Base-by-base conservation (phyloP, 164 flowering plant genomes). In the Annona squamosa region DNA sequence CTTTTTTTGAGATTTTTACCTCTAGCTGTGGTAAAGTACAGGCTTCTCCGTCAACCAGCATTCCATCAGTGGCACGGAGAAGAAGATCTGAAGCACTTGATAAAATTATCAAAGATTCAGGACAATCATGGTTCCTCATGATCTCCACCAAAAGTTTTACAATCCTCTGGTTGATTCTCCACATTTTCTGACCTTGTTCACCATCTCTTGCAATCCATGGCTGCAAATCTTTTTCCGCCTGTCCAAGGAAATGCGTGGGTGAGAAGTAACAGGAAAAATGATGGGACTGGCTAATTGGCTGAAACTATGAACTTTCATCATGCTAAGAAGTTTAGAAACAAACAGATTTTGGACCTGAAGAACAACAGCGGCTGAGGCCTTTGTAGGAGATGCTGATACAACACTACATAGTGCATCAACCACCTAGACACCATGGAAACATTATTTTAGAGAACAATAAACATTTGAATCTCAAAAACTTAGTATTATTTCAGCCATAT, bases 1-100 rank as follows among this genome's bases (percentile, higher is more conserved):
- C 17, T 16, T 4, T 17, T 44, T 3, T 48, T 7, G 64, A 62
- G 48, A 72, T 47, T 41, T 62, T 69, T 81, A 94, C 99, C 99
- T 94, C 98, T 72, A 94, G 81, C 78, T 92, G 99, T 16, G 99
- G 99, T 76, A 91, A 79, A 72, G 98, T 92, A 84, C 99, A 94
- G 75, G 97, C 97, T 84, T 94, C 97, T 77, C 98, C 98, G 83
- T 94, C 99, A 67, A 94, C 89, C 52, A 92, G 96, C 90, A 94
- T 86, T 67, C 99, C 99, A 84, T 94, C 99, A 43, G 99, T 94
- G 63, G 99, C 97, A 70, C 93, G 94, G 44, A 89, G 87, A 73
- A 94, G 97, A 70, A 94, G 88, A 81, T 94, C 98, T 43, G 93
- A 92, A 67, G 97, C 95, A 78, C 91, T 91, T 64, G 97, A 89